phyloP scores from a whole-genome alignment of 2,329 filamentous ascomycete genomes.

The Beauveria sp. region DNA sequence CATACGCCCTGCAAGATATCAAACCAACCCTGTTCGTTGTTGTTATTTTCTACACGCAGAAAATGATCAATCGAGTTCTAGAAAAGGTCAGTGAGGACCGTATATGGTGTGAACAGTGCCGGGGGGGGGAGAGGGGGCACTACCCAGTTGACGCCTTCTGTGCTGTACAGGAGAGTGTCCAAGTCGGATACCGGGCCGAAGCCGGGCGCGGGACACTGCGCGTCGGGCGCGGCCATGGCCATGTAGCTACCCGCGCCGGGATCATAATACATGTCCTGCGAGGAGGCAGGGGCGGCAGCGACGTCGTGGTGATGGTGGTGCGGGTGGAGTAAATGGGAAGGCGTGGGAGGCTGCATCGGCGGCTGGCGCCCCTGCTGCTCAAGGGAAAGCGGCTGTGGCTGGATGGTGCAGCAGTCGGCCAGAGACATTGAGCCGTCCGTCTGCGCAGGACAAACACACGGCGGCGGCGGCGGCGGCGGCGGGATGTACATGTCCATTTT shows the following conservation, averaged over 20 bases:
- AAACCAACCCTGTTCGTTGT: background rate
- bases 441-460: background rate
- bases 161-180: conserved; percentile 28
- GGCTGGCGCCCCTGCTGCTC: background rate
- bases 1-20: background rate
- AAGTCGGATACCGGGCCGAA: conserved; percentile 28
- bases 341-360: background rate
- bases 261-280: conserved; percentile 8
- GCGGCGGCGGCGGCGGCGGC: background rate
- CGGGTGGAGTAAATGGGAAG: background rate
- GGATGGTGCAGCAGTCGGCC: background rate
- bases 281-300: conserved; percentile 13
- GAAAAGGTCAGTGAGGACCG: background rate
- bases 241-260: conserved; percentile 3
- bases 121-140: background rate
- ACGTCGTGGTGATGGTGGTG: background rate
- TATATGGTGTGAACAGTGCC: background rate
- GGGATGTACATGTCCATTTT: background rate
- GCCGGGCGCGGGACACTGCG: conserved; percentile 16
- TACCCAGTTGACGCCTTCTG: conserved; percentile 34
- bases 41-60: conserved; percentile 12
- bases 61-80: conserved; percentile 24
- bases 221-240: conserved; percentile 14
- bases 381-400: background rate
- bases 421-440: background rate